Evolutionary conservation across 257 asterid species (phyloP).

Genomic region (Fraxinus quadrangulata): DNA sequence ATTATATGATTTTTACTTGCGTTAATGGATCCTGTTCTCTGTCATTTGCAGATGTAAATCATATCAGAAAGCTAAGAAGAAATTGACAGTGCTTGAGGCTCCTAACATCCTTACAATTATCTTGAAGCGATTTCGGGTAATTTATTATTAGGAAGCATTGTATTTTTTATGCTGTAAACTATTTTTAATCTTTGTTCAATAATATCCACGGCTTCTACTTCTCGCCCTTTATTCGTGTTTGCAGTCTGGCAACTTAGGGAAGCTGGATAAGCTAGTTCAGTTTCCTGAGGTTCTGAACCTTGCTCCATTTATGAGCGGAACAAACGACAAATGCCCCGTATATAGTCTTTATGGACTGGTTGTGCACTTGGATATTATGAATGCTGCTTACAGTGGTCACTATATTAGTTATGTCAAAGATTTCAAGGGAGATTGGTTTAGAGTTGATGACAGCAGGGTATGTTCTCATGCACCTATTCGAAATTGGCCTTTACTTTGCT

Average conservation of each 20-base stretch:
- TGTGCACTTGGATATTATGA: constrained; percentile 49
- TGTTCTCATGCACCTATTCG: constrained; percentile 14
- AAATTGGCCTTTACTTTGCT: background rate
- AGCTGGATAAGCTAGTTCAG: constrained; percentile 47
- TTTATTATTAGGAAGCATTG: constrained; percentile 2
- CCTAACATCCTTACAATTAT: constrained; percentile 65
- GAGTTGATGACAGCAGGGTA: constrained; percentile 52
- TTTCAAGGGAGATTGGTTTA: constrained; percentile 46
- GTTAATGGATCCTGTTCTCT: constrained; percentile 8
- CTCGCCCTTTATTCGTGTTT: constrained; percentile 15
- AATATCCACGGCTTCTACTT: constrained; percentile 10
- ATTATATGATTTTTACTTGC: constrained; percentile 4
- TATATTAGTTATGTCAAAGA: constrained; percentile 53
- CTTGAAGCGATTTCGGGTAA: constrained; percentile 59
- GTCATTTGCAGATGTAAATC: constrained; percentile 57
- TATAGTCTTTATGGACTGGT: constrained; percentile 51
- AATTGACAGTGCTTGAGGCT: constrained; percentile 54
- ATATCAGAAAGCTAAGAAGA: constrained; percentile 67
- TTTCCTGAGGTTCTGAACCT: constrained; percentile 50
- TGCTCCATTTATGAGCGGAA: constrained; percentile 52
- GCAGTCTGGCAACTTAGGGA: constrained; percentile 49
- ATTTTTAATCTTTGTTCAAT: background rate
- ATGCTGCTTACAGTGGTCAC: constrained; percentile 53
- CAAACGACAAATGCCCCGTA: constrained; percentile 33
- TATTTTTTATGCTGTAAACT: background rate